Evolutionary conservation across 805 yeast genomes (phyloP), one percentile per base, ranked within the genome.

Genomic region (Hanseniaspora guilliermondii): DNA sequence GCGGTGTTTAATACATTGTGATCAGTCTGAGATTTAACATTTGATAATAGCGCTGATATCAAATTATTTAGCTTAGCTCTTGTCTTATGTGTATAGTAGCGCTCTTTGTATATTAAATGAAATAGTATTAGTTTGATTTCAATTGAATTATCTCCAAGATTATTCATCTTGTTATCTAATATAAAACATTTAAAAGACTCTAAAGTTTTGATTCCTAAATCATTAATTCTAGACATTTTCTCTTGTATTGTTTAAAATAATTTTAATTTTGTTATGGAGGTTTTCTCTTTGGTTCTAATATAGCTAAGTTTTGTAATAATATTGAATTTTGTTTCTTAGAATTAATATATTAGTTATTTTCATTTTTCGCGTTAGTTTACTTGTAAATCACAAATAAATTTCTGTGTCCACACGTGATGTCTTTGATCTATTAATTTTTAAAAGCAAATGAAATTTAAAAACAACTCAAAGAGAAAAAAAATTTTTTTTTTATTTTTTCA

Each of bases 61-160:
- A 47, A 41, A 16, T 41, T 5, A 21, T 33, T 27, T 4, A 35
- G 14, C 37, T 53, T 53, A 4, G 46, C 37, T 21, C 56, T 32
- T 5, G 46, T 47, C 32, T 53, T 53, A 40, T 53, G 53, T n/a
- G 38, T 35, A 6, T 39, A 21, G 19, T 53, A 53, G 6, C 30
- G 12, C 7, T 53, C 48, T 24, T 47, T 53, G 9, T 47, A 47
- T 2, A 53, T 21, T 12, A 21, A 27, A 16, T 53, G 37, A 22
- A 25, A 53, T 5, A 53, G 22, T 5, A 41, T 25, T 17, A 36
- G 33, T 27, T 53, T 53, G 16, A 53, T 41, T 7, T 19, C n/a
- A 3, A 16, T 21, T 14, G 36, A 38, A n/a, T 47, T 25, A 12
- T 41, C 38, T 2, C 6, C 17, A 36, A 47, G 27, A 16, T 41